A percentile compares a stretch with the other conserved stretches of the same genome.
Conservation (phyloP, 202 grass and related monocot species). For the Digitaria exilis region DNA sequence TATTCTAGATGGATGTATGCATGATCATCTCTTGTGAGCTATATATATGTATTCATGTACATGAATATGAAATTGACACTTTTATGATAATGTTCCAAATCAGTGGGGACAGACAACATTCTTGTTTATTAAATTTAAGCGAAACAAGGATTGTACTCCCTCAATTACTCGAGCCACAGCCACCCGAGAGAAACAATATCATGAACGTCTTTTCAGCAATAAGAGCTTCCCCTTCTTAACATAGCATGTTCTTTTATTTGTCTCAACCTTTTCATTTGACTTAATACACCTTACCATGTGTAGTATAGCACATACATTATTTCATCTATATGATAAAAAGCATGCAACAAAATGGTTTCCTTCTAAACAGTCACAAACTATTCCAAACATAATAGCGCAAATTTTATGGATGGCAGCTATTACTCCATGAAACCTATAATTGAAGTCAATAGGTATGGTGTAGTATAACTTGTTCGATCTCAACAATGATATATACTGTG, state of each 20-base stretch:
- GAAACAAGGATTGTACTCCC: no score
- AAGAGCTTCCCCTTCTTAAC: background rate
- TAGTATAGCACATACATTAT: background rate
- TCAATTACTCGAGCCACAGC: no score
- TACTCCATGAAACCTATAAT: background rate
- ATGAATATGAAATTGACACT: background rate
- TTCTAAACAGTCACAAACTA: background rate
- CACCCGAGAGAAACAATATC: background rate
- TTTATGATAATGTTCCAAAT: background rate
- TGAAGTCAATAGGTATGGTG: background rate
- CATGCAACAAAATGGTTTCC: background rate
- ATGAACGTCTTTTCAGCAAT: background rate
- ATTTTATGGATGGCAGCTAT: background rate
- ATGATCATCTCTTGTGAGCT: background rate
- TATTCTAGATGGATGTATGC: background rate
- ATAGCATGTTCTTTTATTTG: background rate
- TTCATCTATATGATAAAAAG: no score
- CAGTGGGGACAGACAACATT: background rate
- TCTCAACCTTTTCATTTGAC: background rate
- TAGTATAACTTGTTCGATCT: background rate
- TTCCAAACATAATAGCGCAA: background rate
- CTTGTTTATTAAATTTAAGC: background rate
- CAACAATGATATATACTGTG: background rate
- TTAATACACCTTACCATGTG: background rate
- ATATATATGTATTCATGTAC: background rate